Base-by-base conservation (phyloP, 768 basidiomycete species). In the Naganishia vishniacii region DNA sequence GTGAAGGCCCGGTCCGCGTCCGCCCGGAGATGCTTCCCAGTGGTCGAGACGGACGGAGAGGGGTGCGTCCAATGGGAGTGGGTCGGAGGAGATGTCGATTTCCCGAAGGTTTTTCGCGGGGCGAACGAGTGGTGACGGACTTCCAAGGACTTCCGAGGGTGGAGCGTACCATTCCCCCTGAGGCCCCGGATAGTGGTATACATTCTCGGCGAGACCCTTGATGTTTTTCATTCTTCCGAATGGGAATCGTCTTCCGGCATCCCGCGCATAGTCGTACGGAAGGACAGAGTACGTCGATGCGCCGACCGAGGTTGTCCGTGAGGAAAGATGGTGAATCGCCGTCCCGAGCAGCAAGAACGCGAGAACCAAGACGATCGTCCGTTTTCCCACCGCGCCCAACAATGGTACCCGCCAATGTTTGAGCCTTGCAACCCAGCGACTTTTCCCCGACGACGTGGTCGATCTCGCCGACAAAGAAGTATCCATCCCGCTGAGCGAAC, bases 21-120 rank as follows among this genome's bases (percentile, higher is more conserved):
- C 76, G 12, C 77, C 69, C 7, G 79, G 79, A n/a, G 79, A 72
- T 44, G 72, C 67, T 41, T 69, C 61, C 74, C 77, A 80, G 25
- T 66, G 70, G 11, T 69, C 67, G 28, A 81, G 67, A 5, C 80
- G 71, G 40, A 76, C 72, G 34, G 71, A 64, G 47, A 80, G 69
- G 2, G 72, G 69, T 1, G 79, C 77, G 4, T 71, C 59, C 4
- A 76, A 61, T 0, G 80, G 77, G 7, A 81, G 68, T 4, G 77
- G 60, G 3, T 73, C 70, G 7, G 71, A 72, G 16, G 69, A 42
- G 51, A 73, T 61, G 62, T 75, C 73, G 61, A 73, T 73, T 48
- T 67, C 70, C 13, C 71, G 59, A n/a, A n/a, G n/a, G n/a, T n/a
- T n/a, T 3, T 15, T 16, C 2, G 8, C 42, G 53, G 11, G 34